A percentile compares a stretch with the other conserved stretches of the same genome.
Conservation (phyloP, 495 filamentous ascomycete genomes). For the Terfezia claveryi region DNA sequence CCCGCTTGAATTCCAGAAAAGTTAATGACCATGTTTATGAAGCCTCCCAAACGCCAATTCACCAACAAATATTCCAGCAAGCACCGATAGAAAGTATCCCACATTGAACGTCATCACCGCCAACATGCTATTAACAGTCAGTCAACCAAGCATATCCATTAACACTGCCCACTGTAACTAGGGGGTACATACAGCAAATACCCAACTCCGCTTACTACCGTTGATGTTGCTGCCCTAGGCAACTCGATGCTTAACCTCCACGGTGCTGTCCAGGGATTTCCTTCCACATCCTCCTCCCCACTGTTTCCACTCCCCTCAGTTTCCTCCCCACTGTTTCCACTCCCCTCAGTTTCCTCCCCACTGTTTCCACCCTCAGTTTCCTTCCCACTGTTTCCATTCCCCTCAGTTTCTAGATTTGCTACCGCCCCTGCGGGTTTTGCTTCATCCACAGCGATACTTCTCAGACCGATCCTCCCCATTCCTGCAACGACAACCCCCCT, state of each 20-base stretch:
- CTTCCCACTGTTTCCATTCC: no score
- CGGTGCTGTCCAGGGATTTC: conserved; percentile 25
- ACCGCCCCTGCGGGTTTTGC: conserved; percentile 37
- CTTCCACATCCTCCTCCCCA: conserved; percentile 30
- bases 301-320: conserved; percentile 28
- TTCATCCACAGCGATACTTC: conserved; percentile 23
- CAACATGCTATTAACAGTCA: conserved; percentile 47
- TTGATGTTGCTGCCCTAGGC: conserved; percentile 44
- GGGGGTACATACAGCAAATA: conserved; percentile 65
- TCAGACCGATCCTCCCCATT: background rate
- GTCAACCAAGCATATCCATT: background rate
- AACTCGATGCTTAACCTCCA: conserved; percentile 67
- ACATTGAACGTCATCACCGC: conserved; percentile 97
- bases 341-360: conserved; percentile 40
- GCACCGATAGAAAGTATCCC: conserved; percentile 79
- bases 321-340: conserved; percentile 29
- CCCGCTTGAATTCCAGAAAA: conserved; percentile 1
- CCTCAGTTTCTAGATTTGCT: conserved; percentile 51
- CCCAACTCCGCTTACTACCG: conserved; percentile 47
- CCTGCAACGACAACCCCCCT: conserved; percentile 2
- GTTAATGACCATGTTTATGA: conserved; percentile 21
- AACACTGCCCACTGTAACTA: background rate
- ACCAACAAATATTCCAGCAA: conserved; percentile 64
- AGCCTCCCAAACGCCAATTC: conserved; percentile 62
- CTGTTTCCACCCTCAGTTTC: conserved; percentile 29